Evolutionary conservation across 495 filamentous ascomycete species (phyloP).

Genomic region (Usnea hakonensis): DNA sequence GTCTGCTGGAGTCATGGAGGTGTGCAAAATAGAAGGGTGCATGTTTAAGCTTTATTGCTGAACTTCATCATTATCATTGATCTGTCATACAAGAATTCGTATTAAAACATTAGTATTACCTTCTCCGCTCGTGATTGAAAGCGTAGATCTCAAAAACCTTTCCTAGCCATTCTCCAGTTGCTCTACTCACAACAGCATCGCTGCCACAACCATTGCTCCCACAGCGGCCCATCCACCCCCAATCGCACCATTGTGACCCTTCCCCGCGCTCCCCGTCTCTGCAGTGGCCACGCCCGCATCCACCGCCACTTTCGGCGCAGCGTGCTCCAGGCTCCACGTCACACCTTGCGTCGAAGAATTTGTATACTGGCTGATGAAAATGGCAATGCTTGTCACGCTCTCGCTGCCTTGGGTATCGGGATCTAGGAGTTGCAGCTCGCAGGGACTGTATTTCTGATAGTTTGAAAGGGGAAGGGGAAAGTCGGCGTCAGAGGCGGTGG

Average conservation of each 20-base stretch:
- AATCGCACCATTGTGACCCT: neutral
- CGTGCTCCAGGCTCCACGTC: neutral
- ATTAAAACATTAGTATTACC: too few species aligned
- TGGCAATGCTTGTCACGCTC: neutral
- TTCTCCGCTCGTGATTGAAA: too few species aligned
- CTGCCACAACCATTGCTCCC: neutral
- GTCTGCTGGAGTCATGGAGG: too few species aligned
- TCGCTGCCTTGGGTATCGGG: neutral
- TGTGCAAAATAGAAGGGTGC: too few species aligned
- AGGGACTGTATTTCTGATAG: neutral
- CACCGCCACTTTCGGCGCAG: neutral
- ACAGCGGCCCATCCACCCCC: neutral
- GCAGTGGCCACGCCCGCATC: neutral
- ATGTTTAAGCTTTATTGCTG: too few species aligned
- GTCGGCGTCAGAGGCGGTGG: neutral
- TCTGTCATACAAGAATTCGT: too few species aligned
- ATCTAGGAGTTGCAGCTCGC: neutral
- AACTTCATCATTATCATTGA: too few species aligned
- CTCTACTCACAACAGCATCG: neutral
- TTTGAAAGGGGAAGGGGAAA: neutral
- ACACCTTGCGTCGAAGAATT: neutral
- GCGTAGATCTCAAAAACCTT: too few species aligned
- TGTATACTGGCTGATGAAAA: neutral
- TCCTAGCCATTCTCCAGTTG: too few species aligned
- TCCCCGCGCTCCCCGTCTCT: neutral